Percentiles rank a stretch among this genome's conserved stretches.
These are phyloP conservation scores for Acacia crassicarpa DNA, from an alignment of 306 rosid species.

Conservation along the genomic window DNA sequence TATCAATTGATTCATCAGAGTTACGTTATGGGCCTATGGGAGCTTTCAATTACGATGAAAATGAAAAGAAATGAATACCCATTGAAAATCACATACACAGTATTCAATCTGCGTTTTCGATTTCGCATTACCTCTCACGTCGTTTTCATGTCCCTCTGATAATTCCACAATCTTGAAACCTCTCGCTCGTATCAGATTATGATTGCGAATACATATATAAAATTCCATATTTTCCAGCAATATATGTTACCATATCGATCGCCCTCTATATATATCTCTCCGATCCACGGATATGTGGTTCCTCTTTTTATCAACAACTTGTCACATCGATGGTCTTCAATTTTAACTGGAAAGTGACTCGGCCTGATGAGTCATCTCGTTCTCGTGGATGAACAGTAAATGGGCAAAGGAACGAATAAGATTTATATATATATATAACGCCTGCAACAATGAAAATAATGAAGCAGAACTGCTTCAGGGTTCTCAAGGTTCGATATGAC, in stretches of 20 bases:
- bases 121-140: slow-evolving; percentile 31
- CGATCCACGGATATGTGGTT: not conserved
- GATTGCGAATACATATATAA: no score
- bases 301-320: not conserved
- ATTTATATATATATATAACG: not conserved
- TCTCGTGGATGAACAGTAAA: not conserved
- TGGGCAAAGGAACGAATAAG: slow-evolving; percentile 5
- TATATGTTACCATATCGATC: not conserved
- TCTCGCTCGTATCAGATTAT: slow-evolving; percentile 28
- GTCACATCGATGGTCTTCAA: not conserved
- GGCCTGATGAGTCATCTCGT: not conserved
- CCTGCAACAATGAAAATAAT: not conserved
- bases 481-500: slow-evolving; percentile 29
- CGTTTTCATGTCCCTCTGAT: slow-evolving; percentile 39
- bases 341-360: not conserved
- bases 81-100: not conserved
- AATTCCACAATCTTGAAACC: slow-evolving; percentile 31
- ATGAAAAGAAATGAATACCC: not conserved
- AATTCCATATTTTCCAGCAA: slow-evolving; percentile 25
- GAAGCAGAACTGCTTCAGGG: slow-evolving; percentile 24
- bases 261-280: no score
- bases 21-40: not conserved
- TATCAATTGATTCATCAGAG: not conserved
- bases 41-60: not conserved
- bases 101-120: slow-evolving; percentile 2